Evolutionary conservation across 176 grass and related monocot genomes (phyloP).

Genomic region (Puya raimondii): DNA sequence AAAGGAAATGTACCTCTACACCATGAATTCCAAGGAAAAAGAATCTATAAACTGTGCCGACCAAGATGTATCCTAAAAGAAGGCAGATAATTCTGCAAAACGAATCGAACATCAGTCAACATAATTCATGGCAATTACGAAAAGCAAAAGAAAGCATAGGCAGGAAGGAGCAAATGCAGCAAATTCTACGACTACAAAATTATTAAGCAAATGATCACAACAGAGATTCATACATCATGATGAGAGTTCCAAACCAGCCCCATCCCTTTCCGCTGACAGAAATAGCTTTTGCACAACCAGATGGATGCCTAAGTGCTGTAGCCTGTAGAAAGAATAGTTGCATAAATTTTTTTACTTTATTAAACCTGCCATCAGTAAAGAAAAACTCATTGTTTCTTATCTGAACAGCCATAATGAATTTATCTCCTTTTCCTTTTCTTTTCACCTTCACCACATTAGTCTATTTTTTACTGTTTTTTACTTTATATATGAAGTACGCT

Average conservation of each 20-base stretch:
- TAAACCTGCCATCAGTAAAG: neutral
- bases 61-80: constrained; percentile 69
- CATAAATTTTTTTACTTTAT: constrained; percentile 23
- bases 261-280: constrained; percentile 54
- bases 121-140: constrained; percentile 7
- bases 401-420: no score
- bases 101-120: constrained; percentile 16
- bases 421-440: neutral
- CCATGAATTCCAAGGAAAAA: constrained; percentile 83
- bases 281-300: constrained; percentile 61
- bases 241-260: constrained; percentile 68
- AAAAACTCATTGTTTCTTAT: neutral
- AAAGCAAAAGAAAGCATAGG: neutral
- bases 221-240: constrained; percentile 48
- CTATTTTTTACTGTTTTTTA: neutral
- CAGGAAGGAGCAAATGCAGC: neutral
- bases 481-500: neutral
- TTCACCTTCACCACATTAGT: neutral
- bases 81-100: constrained; percentile 58
- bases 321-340: constrained; percentile 31
- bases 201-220: constrained; percentile 5
- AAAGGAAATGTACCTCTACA: constrained; percentile 44
- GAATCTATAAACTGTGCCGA: constrained; percentile 74
- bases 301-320: constrained; percentile 67
- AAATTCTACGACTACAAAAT: neutral